A percentile compares a stretch with the other conserved stretches of the same genome.
These are phyloP conservation scores for Hanseniaspora jakobsenii DNA, from an alignment of 805 yeast species.

Conservation along the genomic window DNA sequence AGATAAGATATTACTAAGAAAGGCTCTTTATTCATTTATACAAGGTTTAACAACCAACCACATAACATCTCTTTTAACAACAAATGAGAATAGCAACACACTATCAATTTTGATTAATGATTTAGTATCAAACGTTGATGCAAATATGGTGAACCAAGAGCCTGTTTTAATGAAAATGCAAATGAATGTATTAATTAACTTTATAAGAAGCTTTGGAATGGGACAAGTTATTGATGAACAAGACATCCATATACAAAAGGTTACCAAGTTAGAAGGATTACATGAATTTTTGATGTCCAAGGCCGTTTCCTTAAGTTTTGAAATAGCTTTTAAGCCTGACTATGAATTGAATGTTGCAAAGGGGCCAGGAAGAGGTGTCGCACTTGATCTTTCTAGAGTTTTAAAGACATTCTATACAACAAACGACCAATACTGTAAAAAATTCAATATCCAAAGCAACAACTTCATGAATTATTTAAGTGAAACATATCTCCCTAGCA, in stretches of 20 bases:
- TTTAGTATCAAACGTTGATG: constrained; percentile 48
- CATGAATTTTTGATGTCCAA: constrained; percentile 59
- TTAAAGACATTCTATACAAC: constrained; percentile 48
- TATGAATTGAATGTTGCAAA: constrained; percentile 53
- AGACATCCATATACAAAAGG: constrained; percentile 39
- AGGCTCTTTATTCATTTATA: constrained; percentile 56
- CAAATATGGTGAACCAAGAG: constrained; percentile 41
- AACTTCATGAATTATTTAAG: constrained; percentile 37
- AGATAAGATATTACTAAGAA: constrained; percentile 55
- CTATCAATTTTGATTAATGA: constrained; percentile 52
- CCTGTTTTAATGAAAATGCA: constrained; percentile 57
- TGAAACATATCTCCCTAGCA: constrained; percentile 36
- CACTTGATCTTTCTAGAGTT: constrained; percentile 61
- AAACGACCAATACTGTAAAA: constrained; percentile 19
- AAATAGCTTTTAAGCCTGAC: constrained; percentile 62
- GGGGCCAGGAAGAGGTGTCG: constrained; percentile 63
- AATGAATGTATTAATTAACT: constrained; percentile 52
- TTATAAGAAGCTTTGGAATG: constrained; percentile 52
- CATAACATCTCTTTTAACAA: constrained; percentile 62
- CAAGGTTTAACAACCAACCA: constrained; percentile 64
- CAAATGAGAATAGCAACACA: constrained; percentile 49
- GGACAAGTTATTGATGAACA: constrained; percentile 53
- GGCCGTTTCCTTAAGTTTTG: constrained; percentile 56
- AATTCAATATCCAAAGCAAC: constrained; percentile 18
- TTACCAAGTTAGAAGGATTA: constrained; percentile 50